These are phyloP conservation scores for Hyphopichia wangnamkhiaoensis DNA, from an alignment of 1,139 yeast species.

Conservation along the genomic window DNA sequence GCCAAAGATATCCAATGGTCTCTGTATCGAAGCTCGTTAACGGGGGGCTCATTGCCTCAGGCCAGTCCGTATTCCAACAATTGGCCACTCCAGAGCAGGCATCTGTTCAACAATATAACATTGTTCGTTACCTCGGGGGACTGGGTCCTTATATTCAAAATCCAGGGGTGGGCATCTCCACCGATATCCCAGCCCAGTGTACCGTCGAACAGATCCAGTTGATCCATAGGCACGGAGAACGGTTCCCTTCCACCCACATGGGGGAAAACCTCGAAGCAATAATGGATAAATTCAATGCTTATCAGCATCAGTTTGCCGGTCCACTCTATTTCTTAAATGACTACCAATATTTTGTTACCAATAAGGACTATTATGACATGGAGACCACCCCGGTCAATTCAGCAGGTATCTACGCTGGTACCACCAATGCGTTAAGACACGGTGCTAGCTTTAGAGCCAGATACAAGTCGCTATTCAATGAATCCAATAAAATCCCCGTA, in stretches of 20 bases:
- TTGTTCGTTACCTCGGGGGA: conserved; percentile 47
- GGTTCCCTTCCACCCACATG: conserved; percentile 51
- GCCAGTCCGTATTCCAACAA: conserved; percentile 25
- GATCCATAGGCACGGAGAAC: conserved; percentile 71
- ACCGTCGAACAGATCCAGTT: conserved; percentile 65
- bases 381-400: conserved; percentile 33
- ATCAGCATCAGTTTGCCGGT: conserved; percentile 30
- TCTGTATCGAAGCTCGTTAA: conserved; percentile 29
- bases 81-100: conserved; percentile 38
- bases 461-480: conserved; percentile 29
- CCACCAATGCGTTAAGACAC: conserved; percentile 33
- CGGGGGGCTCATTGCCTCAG: conserved; percentile 29
- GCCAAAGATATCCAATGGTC: too few relatives aligned
- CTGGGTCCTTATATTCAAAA: conserved; percentile 49
- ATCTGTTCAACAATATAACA: conserved; percentile 38
- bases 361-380: conserved; percentile 25
- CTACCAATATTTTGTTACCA: conserved; percentile 32
- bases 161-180: conserved; percentile 47
- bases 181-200: conserved; percentile 52
- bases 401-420: conserved; percentile 29
- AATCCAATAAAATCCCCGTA: conserved; percentile 25
- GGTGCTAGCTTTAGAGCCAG: conserved; percentile 36
- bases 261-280: conserved; percentile 23
- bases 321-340: conserved; percentile 33
- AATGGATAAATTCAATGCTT: conserved; percentile 19